Evolutionary conservation across 176 grass and related monocot genomes (phyloP).

Genomic region (Coix lacrymajobi): DNA sequence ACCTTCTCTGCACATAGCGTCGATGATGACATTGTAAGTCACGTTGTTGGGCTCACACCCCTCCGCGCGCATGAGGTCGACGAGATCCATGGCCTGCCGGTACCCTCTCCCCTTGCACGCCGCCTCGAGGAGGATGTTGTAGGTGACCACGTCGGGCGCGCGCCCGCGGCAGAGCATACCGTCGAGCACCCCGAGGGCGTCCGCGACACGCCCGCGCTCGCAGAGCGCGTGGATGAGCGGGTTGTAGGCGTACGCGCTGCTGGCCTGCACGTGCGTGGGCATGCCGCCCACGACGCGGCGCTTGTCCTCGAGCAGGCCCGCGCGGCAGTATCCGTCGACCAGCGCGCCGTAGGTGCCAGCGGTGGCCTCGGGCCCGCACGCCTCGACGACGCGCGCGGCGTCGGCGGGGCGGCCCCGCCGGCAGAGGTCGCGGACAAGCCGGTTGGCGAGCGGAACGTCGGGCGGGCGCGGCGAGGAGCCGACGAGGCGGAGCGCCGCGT

Average conservation of each 20-base stretch:
- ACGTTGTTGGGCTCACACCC: slow-evolving; percentile 58
- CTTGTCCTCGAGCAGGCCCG: slow-evolving; percentile 45
- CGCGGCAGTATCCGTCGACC: slow-evolving; percentile 55
- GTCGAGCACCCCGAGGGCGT: slow-evolving; percentile 64
- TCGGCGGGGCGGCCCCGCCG: slow-evolving; percentile 41
- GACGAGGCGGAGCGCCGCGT: slow-evolving; percentile 49
- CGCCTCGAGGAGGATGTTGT: slow-evolving; percentile 73
- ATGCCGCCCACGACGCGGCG: slow-evolving; percentile 53
- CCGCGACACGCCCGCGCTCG: slow-evolving; percentile 37
- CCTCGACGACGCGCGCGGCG: slow-evolving; percentile 54
- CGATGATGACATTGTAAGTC: slow-evolving; percentile 67
- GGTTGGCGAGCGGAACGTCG: slow-evolving; percentile 47
- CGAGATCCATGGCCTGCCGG: slow-evolving; percentile 46
- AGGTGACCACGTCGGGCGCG: slow-evolving; percentile 64
- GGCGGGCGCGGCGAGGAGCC: slow-evolving; percentile 32
- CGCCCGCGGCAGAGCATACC: slow-evolving; percentile 55
- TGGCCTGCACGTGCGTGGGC: slow-evolving; percentile 36
- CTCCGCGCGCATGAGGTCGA: slow-evolving; percentile 61
- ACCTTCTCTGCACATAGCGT: slow-evolving; percentile 66
- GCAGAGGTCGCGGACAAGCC: slow-evolving; percentile 68
- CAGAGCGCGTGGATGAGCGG: slow-evolving; percentile 67
- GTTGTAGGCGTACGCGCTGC: slow-evolving; percentile 60
- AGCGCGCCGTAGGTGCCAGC: slow-evolving; percentile 63
- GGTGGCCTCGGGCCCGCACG: slow-evolving; percentile 45
- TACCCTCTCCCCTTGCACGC: slow-evolving; percentile 53